Conservation (phyloP, 2,329 filamentous ascomycete genomes). For the Bipolaris sorokiniana region DNA sequence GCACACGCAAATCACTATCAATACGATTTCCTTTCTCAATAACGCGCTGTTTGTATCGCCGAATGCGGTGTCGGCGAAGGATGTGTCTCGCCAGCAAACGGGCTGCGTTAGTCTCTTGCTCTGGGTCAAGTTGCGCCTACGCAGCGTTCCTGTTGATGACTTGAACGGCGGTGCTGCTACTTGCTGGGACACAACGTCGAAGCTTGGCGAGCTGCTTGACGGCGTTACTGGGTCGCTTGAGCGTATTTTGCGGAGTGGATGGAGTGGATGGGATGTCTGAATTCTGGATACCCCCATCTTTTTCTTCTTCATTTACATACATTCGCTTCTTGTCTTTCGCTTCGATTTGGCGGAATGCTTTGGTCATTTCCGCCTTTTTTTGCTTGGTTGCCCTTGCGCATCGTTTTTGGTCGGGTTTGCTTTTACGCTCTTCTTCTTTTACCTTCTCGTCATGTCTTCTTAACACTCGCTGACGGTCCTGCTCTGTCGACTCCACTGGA, state of each 20-base stretch:
- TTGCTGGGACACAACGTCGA: slow-evolving; percentile 1
- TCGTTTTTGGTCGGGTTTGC: neutral
- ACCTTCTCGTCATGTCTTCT: no score
- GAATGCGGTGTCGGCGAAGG: slow-evolving; percentile 23
- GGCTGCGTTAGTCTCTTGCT: slow-evolving; percentile 40
- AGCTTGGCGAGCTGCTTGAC: slow-evolving; percentile 41
- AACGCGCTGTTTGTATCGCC: slow-evolving; percentile 25
- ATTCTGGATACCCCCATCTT: no score
- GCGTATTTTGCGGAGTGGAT: slow-evolving; percentile 35
- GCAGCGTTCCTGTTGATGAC: slow-evolving; percentile 25
- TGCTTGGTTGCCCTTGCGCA: neutral
- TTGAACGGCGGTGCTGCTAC: slow-evolving; percentile 18
- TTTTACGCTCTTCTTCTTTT: no score
- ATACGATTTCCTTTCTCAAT: slow-evolving; percentile 35
- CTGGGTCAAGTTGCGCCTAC: slow-evolving; percentile 43
- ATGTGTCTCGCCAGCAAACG: slow-evolving; percentile 33
- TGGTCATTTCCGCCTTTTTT: neutral
- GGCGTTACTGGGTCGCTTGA: slow-evolving; percentile 38
- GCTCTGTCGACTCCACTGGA: no score
- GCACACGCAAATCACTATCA: slow-evolving; percentile 29
- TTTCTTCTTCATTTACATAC: neutral
- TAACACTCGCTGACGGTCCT: no score
- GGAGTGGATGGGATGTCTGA: slow-evolving; percentile 42
- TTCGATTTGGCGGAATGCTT: neutral
- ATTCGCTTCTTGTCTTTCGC: neutral